Evolutionary conservation across 768 basidiomycete species (phyloP).

Genomic region (Russula foetens): DNA sequence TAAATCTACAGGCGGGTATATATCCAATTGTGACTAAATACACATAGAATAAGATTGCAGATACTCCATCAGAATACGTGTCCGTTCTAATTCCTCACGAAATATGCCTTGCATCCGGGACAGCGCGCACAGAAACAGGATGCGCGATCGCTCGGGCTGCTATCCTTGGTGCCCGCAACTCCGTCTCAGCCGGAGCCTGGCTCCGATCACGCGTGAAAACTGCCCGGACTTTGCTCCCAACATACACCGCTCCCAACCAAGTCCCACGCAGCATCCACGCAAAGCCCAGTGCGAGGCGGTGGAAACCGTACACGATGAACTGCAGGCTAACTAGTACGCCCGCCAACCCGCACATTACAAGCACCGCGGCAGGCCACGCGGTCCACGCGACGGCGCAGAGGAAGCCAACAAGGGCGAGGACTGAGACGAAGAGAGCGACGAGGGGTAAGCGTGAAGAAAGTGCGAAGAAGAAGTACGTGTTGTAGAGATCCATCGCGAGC

Average conservation of each 20-base stretch:
- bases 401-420: slow-evolving; percentile 51
- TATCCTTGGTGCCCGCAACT: background rate
- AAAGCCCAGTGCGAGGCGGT: slow-evolving; percentile 2
- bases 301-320: slow-evolving; percentile 39
- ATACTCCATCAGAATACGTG: background rate
- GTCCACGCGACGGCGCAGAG: slow-evolving; percentile 52
- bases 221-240: background rate
- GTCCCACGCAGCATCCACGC: slow-evolving; percentile 7
- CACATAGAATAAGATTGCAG: background rate
- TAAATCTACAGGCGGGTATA: background rate
- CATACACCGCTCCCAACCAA: background rate
- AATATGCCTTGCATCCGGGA: background rate
- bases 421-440: slow-evolving; percentile 49
- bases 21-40: background rate
- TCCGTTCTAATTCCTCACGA: background rate
- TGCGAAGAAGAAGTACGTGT: slow-evolving; percentile 59
- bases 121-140: background rate
- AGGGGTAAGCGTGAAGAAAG: slow-evolving; percentile 58
- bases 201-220: background rate
- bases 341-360: slow-evolving; percentile 47
- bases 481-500: slow-evolving; percentile 49
- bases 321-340: slow-evolving; percentile 56
- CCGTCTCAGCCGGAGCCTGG: background rate
- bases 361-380: slow-evolving; percentile 55
- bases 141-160: background rate